A percentile compares a stretch with the other conserved stretches of the same genome.
These are phyloP conservation scores for Herpetospermum pedunculosum DNA, from an alignment of 306 rosid genomes.

Conservation along the genomic window DNA sequence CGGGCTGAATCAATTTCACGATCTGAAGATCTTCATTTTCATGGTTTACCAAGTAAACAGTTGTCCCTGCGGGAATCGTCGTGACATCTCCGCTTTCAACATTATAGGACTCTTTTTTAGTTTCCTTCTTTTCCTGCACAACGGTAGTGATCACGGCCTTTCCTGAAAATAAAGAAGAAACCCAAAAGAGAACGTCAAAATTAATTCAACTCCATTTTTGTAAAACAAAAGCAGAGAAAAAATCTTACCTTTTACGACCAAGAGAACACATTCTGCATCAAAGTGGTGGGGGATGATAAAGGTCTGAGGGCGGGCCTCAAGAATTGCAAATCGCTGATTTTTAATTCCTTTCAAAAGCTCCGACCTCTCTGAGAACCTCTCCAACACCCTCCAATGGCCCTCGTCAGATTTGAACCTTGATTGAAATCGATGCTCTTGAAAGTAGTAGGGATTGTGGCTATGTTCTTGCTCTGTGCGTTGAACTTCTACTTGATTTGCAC, in stretches of 20 bases:
- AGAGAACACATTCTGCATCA: conserved; percentile 25
- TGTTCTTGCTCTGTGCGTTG: conserved; percentile 1
- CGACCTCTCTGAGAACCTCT: conserved; percentile 15
- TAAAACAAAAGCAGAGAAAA: neutral
- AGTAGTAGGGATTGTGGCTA: conserved; percentile 28
- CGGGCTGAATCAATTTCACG: conserved; percentile 19
- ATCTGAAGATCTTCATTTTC: conserved; percentile 18
- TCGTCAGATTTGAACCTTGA: conserved; percentile 9
- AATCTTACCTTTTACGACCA: conserved; percentile 20
- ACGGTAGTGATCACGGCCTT: conserved; percentile 19
- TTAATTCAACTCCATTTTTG: neutral
- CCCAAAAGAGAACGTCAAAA: neutral
- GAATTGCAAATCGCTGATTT: conserved; percentile 21
- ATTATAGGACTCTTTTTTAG: conserved; percentile 22
- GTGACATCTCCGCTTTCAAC: conserved; percentile 23
- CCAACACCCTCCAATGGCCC: conserved; percentile 21
- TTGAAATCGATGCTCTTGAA: conserved; percentile 16
- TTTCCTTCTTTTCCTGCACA: conserved; percentile 21
- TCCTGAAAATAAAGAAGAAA: conserved; percentile 11
- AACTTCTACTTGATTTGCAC: neutral
- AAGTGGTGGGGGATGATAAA: conserved; percentile 32
- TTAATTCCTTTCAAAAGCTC: conserved; percentile 28
- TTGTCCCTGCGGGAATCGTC: conserved; percentile 24
- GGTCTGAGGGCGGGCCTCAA: conserved; percentile 30
- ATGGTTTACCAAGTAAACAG: conserved; percentile 20